A percentile compares a stretch with the other conserved stretches of the same genome.
Conservation (phyloP, 441 rosid genomes). For the Pelargonium fulgidum region DNA sequence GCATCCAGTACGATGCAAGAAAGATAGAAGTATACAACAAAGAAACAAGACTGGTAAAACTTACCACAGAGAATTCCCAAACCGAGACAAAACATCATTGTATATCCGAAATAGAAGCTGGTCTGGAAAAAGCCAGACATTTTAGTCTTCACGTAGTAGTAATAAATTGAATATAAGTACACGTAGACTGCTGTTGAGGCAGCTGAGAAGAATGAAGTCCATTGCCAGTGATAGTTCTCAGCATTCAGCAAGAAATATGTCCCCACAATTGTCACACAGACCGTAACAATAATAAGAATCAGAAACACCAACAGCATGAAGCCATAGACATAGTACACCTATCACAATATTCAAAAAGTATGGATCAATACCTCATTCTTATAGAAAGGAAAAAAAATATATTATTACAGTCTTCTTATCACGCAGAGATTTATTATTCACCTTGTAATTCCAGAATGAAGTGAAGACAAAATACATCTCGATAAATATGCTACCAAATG, state of each 20-base stretch:
- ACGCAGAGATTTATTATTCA: too few species aligned
- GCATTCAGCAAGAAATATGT: conserved; percentile 90
- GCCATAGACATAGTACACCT: conserved; percentile 95
- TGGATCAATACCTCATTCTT: conserved; percentile 71
- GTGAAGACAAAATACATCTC: conserved; percentile 99
- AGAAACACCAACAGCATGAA: conserved; percentile 87
- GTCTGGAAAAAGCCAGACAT: conserved; percentile 98
- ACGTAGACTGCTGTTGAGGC: conserved; percentile 94
- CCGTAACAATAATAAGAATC: conserved; percentile 81
- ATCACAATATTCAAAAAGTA: conserved; percentile 17
- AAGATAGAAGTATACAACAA: not conserved
- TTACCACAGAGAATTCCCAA: conserved; percentile 91
- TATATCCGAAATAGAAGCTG: conserved; percentile 95
- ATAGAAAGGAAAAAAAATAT: conserved; percentile 51
- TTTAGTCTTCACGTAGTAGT: conserved; percentile 87
- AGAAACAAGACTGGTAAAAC: conserved; percentile 22
- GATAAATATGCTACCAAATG: conserved; percentile 95
- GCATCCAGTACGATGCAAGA: not conserved
- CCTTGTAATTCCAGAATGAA: conserved; percentile 99
- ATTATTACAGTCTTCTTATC: too few species aligned
- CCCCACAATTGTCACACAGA: conserved; percentile 91
- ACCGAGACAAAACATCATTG: conserved; percentile 94
- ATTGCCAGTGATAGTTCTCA: conserved; percentile 96
- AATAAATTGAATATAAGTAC: conserved; percentile 79
- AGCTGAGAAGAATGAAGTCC: conserved; percentile 95